Evolutionary conservation across 495 filamentous ascomycete genomes (phyloP), one percentile per base, ranked within the genome.

Genomic region (Aspergillus steynii): DNA sequence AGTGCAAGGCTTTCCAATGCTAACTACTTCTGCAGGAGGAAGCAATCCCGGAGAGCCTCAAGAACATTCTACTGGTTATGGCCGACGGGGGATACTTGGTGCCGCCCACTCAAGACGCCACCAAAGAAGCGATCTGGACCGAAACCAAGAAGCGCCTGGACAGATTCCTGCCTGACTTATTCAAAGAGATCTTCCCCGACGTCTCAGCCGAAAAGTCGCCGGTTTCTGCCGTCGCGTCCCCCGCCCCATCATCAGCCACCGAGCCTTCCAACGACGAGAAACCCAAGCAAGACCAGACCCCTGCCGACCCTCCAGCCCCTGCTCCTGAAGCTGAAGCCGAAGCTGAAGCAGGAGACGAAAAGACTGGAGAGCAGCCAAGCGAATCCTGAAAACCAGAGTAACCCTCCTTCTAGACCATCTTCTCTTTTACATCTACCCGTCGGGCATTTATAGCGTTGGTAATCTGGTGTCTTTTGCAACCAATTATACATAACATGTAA

Each of bases 31-130:
- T 66, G 57, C 64, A 94, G 89, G 92, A 96, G 74, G 94, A 98
- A 79, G 93, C 95, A 31, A 91, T 99, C 3, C 91, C 93, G 4
- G 96, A 99, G 71, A 92, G 89, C 65, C 77, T 99, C 61, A 99
- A 98, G 76, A 99, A 99, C 62, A 92, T 98, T 55, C 80, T 99
- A 14, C 82, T 98, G 14, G 94, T 99, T 65, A 98, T 99, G 95
- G 86, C 91, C 2, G 92, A 86, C 69, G 92, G 88, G 46, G 93
- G 91, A 31, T 93, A 91, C 65, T 84, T 99, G 6, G 87, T 91
- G 0, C 89, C 92, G 5, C 85, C 85, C 34, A 68, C 72, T 7
- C 71, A 77, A 61, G 74, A 80, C 51, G 58, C 75, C 8, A 75
- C 68, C 70, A 82, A 78, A 55, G 74, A 71, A 64, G 71, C 69